Base-by-base conservation (phyloP, 306 rosid genomes). In the Cicer judaicum region DNA sequence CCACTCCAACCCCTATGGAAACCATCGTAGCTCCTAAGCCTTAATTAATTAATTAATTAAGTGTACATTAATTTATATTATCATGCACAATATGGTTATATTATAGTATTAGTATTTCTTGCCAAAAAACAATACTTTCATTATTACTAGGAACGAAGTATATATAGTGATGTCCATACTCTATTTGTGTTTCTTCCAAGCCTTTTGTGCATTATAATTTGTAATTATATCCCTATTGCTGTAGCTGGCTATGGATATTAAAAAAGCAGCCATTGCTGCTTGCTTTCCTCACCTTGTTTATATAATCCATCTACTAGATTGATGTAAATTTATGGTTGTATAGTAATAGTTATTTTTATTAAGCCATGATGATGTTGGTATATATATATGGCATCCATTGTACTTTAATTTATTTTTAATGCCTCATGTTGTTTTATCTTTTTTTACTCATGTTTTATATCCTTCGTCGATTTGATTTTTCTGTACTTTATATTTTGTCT, bases 1-100 rank as follows among this genome's bases (percentile, higher is more conserved):
- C 87, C 24, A 21, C 72, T 46, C 88, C 87, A 13, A 80, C 85
- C 10, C 53, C 74, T 36, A 69, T 4, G 15, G 56, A 89, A 5
- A 46, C 70, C 36, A 44, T 14, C 14, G 24, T 12, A 1, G 75
- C 64, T 49, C 82, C 85, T 74, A 83, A 29, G 42, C 75, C 71
- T 39, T 84, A 66, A 46, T 38, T 24, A 24, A 24, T 38, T 24
- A 24, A 24, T 24, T n/a, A 24, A 24, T 24, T 42, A 83, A 73
- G 19, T 29, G 47, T 48, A 52, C 29, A 36, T 12, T 16, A 14
- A 59, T 7, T 49, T 4, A 55, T 55, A 55, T 19, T 55, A 42
- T 57, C 47, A 1, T 62, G 29, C 82, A 78, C 8, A 43, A 54
- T 11, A 14, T 21, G 15, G 10, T 50, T 8, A n/a, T 71, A 24